Base-by-base conservation (phyloP, 768 basidiomycete species). In the Suillus subaureus region DNA sequence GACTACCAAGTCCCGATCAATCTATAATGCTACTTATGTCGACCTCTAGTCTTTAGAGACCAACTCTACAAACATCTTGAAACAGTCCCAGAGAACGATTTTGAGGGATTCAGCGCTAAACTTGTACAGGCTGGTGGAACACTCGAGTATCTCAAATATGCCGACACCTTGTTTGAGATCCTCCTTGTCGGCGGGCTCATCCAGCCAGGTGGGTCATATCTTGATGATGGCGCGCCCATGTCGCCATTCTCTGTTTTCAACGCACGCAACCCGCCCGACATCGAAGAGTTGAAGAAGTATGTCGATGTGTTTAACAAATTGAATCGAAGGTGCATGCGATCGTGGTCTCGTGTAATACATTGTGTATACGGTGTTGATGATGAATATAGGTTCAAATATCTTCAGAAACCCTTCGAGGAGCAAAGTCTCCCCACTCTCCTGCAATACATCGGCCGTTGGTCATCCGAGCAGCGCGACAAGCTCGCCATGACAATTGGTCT, bases 121-220 rank as follows among this genome's bases (percentile, higher is more conserved):
- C 88, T 99, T 73, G 86, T 95, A 71, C 91, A 92, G 78, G 96
- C 96, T 64, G 97, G 96, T 51, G 88, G 91, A 31, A 90, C 93
- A 58, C 91, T 99, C 78, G 97, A 99, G 80, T 91, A 89, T 74
- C 89, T 96, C 79, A 97, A 97, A 82, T 98, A 99, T 89, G 93
- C 94, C 79, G 96, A 97, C 72, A 86, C 91, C 64, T 89, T 99
- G 72, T 99, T 97, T 79, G 96, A 99, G 81, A 87, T 97, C 82
- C 85, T 98, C 75, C 87, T 99, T 73, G 91, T 96, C 74, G 97
- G 97, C 58, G 94, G 95, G 49, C 90, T 99, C 68, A 88, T 99
- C 72, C 96, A 98, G 79, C 97, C 97, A 23, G 97, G 97, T 61
- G 97, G 97, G 66, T 87, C 83, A 72, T 96, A 93, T 80, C 72